Conservation (phyloP, 345 rosid genomes). For the Eucalyptus caleyi region DNA sequence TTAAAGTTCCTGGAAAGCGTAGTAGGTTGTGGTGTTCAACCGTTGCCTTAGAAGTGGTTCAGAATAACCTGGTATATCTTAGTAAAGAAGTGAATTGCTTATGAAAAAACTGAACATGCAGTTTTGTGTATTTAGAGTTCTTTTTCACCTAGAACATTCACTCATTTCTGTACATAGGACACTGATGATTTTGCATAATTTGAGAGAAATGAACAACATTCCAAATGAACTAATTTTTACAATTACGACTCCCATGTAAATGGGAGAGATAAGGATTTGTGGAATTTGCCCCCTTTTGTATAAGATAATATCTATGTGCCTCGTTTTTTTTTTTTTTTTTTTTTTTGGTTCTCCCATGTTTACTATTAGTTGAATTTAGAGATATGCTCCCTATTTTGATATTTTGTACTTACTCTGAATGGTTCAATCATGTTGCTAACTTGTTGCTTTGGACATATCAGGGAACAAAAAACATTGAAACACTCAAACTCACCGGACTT, state of each 20-base stretch:
- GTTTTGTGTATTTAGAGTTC: neutral
- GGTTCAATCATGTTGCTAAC: fast-evolving
- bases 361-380: no score
- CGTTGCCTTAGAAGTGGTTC: neutral
- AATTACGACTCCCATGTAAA: no score
- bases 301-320: no score
- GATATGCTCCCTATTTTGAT: no score
- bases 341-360: fast-evolving
- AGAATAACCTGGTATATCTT: neutral
- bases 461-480: neutral
- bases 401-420: fast-evolving
- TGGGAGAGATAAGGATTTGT: no score
- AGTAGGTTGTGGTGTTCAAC: neutral
- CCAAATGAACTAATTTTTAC: neutral
- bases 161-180: neutral
- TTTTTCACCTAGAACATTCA: fast-evolving
- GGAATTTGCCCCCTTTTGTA: no score
- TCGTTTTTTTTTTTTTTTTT: no score
- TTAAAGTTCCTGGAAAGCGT: neutral
- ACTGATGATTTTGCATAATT: neutral
- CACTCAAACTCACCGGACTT: neutral
- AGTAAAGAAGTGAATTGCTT: neutral
- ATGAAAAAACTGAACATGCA: neutral
- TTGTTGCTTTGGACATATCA: fast-evolving
- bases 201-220: neutral